These are phyloP conservation scores for Camellia lanceoleosa DNA, from an alignment of 148 eudicot genomes.

Conservation along the genomic window DNA sequence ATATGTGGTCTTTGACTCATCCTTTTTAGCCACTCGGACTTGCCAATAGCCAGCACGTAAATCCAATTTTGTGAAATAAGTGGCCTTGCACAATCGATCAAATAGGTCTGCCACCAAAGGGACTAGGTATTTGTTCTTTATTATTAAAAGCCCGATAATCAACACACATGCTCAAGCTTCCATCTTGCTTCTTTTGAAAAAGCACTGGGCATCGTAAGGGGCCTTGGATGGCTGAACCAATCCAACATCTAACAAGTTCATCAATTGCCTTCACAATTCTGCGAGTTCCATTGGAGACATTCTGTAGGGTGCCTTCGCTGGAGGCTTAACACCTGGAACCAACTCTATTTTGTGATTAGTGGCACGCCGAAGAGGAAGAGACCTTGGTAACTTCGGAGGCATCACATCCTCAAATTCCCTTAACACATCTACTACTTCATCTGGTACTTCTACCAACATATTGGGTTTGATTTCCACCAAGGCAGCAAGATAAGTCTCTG, in stretches of 20 bases:
- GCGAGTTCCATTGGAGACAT: not conserved
- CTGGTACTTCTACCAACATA: not conserved
- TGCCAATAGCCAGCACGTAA: too few species aligned
- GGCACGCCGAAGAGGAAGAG: not conserved
- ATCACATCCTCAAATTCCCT: not conserved
- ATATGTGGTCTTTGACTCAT: too few species aligned
- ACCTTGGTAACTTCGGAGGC: not conserved
- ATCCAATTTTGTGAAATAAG: too few species aligned
- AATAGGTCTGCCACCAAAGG: not conserved
- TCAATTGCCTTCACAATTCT: not conserved
- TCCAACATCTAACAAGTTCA: not conserved
- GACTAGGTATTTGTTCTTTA: constrained; percentile 10
- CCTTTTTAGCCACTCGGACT: too few species aligned
- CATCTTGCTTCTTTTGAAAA: not conserved
- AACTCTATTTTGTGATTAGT: not conserved
- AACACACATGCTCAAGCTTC: not conserved
- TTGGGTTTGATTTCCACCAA: not conserved
- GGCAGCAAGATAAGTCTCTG: not conserved
- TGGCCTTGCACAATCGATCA: not conserved
- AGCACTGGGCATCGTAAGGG: not conserved
- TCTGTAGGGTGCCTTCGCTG: not conserved
- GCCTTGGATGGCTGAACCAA: not conserved
- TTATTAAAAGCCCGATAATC: not conserved
- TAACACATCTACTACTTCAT: not conserved
- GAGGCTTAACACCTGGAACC: not conserved